phyloP scores from a whole-genome alignment of 805 yeast genomes.

The Saccharomycopsis amapae region DNA sequence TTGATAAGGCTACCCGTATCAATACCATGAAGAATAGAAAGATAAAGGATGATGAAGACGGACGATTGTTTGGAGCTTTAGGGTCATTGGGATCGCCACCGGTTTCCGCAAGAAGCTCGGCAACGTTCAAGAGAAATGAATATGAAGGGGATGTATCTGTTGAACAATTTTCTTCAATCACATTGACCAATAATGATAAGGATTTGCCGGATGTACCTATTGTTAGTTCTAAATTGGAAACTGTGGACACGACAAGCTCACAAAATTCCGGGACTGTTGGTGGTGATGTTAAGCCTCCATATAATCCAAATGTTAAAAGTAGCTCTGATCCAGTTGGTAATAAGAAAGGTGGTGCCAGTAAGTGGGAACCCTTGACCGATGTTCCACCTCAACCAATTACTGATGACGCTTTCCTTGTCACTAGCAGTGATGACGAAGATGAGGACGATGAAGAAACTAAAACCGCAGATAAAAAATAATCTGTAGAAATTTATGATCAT shows the following conservation, averaged over 20 bases:
- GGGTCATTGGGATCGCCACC: constrained; percentile 22
- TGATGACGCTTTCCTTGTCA: constrained; percentile 19
- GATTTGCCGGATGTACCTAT: constrained; percentile 20
- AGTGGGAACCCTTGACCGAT: constrained; percentile 22
- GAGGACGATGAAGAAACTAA: constrained; percentile 15
- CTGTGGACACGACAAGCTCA: not conserved
- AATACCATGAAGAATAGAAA: constrained; percentile 11
- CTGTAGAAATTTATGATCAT: no score
- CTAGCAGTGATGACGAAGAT: constrained; percentile 23
- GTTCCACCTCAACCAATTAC: constrained; percentile 20
- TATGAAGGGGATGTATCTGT: not conserved
- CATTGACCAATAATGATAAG: constrained; percentile 14
- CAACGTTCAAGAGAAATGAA: constrained; percentile 16
- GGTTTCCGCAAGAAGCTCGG: constrained; percentile 18
- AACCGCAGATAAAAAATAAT: not conserved
- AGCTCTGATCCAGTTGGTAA: not conserved
- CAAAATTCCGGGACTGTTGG: not conserved
- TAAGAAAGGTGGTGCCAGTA: constrained; percentile 3
- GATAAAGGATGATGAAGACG: constrained; percentile 20
- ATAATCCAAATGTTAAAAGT: not conserved
- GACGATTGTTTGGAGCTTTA: constrained; percentile 21
- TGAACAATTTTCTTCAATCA: constrained; percentile 11
- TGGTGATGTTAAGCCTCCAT: no score
- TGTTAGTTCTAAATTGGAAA: not conserved
- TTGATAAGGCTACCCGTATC: not conserved